Base-by-base conservation (phyloP, 148 eudicot genomes). In the Limonium bicolor region DNA sequence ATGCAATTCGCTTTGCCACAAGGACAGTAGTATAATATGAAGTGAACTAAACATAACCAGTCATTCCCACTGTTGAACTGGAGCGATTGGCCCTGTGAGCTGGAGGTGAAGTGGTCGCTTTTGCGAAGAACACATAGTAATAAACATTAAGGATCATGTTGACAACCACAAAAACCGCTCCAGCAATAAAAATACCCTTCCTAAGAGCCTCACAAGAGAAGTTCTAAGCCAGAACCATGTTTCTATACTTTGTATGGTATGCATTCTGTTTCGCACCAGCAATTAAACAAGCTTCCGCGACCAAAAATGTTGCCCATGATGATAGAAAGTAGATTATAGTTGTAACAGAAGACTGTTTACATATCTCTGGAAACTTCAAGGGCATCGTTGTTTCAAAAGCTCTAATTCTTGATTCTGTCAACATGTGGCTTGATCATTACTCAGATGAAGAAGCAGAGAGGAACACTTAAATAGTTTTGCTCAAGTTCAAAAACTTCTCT, bases 201-300 rank as follows among this genome's bases (percentile, higher is more conserved):
- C 99, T 53, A 37, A 90, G 41, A 14, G 82, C 35, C 56, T 78
- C 95, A 51, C 99, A 90, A 4, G 99, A 90, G 36, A 85, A 76
- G 65, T 81, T 64, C 19, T 75, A 76, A 1, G 86, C 92, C 22
- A 65, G 56, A 9, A 85, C 49, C 62, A 71, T 36, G 44, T 75
- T 53, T 1, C 87, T 59, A 32, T 86, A 86, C 53, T 56, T 67
- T 40, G 95, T 86, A 66, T 86, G 95, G 55, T 86, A 86, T n/a
- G 93, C 95, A 41, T 86, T 86, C 50, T 68, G 63, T 21, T 68
- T 84, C 29, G 99, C 99, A 33, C 99, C 99, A 3, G 95, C 99
- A 18, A 85, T 51, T 25, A 81, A 65, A 55, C 99, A 90, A 27
- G 88, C 80, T 66, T 81, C 95, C n/a, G 99, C 93, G 34, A 85